phyloP scores from a whole-genome alignment of 169 alveolate genomes.

The Theileria equi region DNA sequence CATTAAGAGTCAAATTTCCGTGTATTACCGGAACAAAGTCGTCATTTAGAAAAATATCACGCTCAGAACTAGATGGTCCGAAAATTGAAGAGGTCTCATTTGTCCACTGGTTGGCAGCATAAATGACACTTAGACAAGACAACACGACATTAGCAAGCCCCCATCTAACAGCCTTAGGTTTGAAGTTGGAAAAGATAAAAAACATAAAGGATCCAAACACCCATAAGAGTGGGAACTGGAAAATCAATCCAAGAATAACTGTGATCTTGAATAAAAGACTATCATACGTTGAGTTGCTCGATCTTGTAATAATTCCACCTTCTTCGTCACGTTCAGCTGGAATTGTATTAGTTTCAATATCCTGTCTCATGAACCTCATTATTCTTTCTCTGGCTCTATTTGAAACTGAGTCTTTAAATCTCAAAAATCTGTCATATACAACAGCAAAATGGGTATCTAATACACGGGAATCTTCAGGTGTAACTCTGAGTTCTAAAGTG shows the following conservation, averaged over 20 bases:
- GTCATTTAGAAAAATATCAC: not conserved
- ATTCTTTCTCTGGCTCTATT: slow-evolving; percentile 14
- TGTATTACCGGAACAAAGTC: too few relatives aligned
- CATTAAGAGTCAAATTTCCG: not conserved
- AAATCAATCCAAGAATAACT: slow-evolving; percentile 47
- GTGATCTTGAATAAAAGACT: slow-evolving; percentile 38
- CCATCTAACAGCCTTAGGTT: slow-evolving; percentile 30
- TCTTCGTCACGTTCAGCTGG: slow-evolving; percentile 18
- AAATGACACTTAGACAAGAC: slow-evolving; percentile 22
- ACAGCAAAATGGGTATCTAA: slow-evolving; percentile 35
- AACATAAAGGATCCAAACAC: slow-evolving; percentile 37
- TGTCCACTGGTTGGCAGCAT: slow-evolving; percentile 29
- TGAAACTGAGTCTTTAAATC: slow-evolving; percentile 10
- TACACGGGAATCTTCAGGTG: slow-evolving; percentile 21
- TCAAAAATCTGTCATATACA: slow-evolving; percentile 26
- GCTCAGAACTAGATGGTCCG: not conserved
- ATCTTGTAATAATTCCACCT: slow-evolving; percentile 22
- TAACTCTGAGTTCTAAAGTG: not conserved
- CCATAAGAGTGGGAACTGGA: slow-evolving; percentile 58
- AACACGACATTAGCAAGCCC: slow-evolving; percentile 34
- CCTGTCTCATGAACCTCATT: slow-evolving; percentile 55
- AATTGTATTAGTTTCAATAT: slow-evolving; percentile 8
- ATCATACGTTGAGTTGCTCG: slow-evolving; percentile 46
- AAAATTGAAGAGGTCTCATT: not conserved
- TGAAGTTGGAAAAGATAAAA: slow-evolving; percentile 15